Evolutionary conservation across 2,329 filamentous ascomycete genomes (phyloP), one percentile per base, ranked within the genome.

Genomic region (Stachybotrys chlorohalonatus): DNA sequence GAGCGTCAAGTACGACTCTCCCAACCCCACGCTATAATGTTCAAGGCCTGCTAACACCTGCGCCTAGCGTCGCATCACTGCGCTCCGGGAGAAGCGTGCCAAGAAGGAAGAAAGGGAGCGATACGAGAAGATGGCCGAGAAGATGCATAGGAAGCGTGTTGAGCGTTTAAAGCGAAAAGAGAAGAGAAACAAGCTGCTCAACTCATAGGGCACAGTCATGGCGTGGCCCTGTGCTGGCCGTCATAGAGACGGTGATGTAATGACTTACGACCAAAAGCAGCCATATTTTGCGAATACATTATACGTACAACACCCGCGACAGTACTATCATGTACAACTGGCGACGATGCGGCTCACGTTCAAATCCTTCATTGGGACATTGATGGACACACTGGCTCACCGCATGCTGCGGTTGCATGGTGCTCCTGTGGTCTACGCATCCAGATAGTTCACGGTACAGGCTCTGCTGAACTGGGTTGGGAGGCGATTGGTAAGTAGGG

Each of bases 81-180:
- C 81, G 11, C 89, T 97, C 67, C 92, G 88, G 66, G 90, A 95
- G 60, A 92, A 87, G 72, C 83, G 90, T 62, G 87, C 84, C 17
- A 89, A 86, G 53, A 97, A 96, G 80, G 92, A 90, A 64, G 94
- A 97, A 77, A 91, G 88, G 72, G 90, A 92, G 66, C 80, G 93
- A 62, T 97, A 93, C 68, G 90, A 91, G 71, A 90, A 92, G 77
- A 83, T 99, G 83, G 93, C 91, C 17, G 90, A 91, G 75, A 97
- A 94, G 77, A 97, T 99, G 94, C 93, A 97, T 76, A 85, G 83
- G 73, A 97, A 96, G 80, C 82, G 92, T 58, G 87, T 97, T 11
- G 94, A 99, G 74, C 83, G 94, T 63, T 73, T 96, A 72, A 96
- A 91, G 85, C 83, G 92, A 68, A 89, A 90, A 72, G 94, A 99